Evolutionary conservation across 768 basidiomycete species (phyloP), one percentile per base, ranked within the genome.

Genomic region (Mycena polygramma): DNA sequence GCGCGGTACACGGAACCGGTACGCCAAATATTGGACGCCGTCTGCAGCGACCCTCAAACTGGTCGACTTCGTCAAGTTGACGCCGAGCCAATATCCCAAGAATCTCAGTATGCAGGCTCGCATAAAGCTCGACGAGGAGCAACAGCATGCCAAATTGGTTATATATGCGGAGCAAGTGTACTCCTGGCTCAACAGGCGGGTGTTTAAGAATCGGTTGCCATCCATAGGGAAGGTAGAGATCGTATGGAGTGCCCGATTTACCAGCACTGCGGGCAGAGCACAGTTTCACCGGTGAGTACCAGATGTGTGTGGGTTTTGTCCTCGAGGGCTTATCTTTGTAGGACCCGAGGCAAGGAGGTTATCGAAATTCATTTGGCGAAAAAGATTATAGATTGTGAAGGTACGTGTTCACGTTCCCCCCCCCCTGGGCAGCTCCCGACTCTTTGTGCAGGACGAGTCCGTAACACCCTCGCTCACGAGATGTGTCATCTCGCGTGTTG

Each of bases 401-500:
- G 94, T 94, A 66, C 66, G 83, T 68, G 37, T 36, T 58, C 30
- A 26, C 48, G 8, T 14, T 43, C 58, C 59, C 43, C 58, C n/a
- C 26, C 37, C 20, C 20, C 39, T 30, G 30, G 57, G 26, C 43
- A 9, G n/a, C 43, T 30, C 22, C 30, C 39, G 58, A 48, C 19
- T 3, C n/a, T 65, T 39, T 48, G 36, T 17, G 22, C 24, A 96
- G 95, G 94, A 63, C 89, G 94, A 46, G 92, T 96, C 57, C 85
- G 91, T 43, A 91, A 92, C 75, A 96, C 95, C 1, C 81, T 97
- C 15, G 90, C 93, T 37, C 95, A 97, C 74, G 95, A 97, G 78
- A 95, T 96, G 94, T 96, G 95, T 75, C 95, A 96, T 81, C 79
- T 97, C 41, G 95, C 95, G 3, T 89, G 89, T 65, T 97, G 95